These are phyloP conservation scores for Fusarium dlaminii DNA, from an alignment of 2,329 filamentous ascomycete genomes.

Conservation along the genomic window DNA sequence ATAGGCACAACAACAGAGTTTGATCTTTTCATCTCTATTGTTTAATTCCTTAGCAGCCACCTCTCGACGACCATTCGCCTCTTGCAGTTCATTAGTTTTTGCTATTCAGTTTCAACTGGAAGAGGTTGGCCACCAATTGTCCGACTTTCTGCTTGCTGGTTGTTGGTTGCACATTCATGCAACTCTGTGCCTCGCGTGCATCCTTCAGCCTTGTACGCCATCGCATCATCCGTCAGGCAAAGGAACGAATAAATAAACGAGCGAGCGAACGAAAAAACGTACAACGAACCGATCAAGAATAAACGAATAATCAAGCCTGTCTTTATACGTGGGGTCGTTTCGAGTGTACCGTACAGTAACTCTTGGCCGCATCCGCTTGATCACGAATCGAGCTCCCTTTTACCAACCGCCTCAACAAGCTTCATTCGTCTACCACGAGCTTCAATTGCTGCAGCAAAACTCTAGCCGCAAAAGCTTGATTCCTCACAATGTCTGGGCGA, in stretches of 20 bases:
- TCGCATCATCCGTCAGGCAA: conserved; percentile 7
- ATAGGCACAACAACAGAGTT: not conserved
- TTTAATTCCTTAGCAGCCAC: not conserved
- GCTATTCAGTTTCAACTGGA: not conserved
- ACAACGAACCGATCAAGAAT: not conserved
- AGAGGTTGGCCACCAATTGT: conserved; percentile 13
- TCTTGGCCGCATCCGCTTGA: not conserved
- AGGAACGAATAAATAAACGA: not conserved
- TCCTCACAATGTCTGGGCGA: conserved; percentile 54
- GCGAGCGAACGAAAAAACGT: not conserved
- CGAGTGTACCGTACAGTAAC: not conserved
- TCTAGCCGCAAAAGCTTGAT: not conserved
- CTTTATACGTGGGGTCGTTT: not conserved
- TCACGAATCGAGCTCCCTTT: conserved; percentile 4
- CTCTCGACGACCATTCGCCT: not conserved
- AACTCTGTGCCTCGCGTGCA: conserved; percentile 14
- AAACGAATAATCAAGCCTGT: not conserved
- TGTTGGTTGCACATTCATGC: not conserved
- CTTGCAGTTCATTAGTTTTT: not conserved
- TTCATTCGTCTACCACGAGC: not conserved
- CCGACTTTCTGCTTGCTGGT: conserved; percentile 22
- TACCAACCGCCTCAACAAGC: not conserved
- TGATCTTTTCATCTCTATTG: not conserved
- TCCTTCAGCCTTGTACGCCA: conserved; percentile 24
- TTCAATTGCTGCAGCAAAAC: not conserved